Percentiles rank a stretch among this genome's conserved stretches.
Conservation (phyloP, 2,329 filamentous ascomycete genomes). For the Alternaria sp. region DNA sequence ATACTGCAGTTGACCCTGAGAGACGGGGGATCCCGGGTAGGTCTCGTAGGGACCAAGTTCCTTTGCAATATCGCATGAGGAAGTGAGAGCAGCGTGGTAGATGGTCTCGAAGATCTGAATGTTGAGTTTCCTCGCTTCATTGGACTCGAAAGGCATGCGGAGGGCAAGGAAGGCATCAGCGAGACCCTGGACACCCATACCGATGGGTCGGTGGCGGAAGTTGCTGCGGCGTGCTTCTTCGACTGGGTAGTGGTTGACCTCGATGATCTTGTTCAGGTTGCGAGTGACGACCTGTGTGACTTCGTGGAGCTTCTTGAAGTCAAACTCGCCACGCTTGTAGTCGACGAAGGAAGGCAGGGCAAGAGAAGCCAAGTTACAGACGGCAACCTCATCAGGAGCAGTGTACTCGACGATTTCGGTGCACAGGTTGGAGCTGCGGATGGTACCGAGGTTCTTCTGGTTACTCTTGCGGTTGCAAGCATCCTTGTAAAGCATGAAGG, state of each 20-base stretch:
- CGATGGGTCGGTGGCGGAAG: conserved; percentile 94
- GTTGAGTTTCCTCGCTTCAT: conserved; percentile 92
- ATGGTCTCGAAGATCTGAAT: conserved; percentile 99
- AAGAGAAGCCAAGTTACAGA: conserved; percentile 96
- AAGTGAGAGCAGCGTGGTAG: conserved; percentile 92
- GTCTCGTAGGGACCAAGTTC: conserved; percentile 83
- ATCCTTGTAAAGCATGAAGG: conserved; percentile 99
- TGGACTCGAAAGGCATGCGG: conserved; percentile 94
- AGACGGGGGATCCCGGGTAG: conserved; percentile 92
- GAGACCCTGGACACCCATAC: conserved; percentile 95
- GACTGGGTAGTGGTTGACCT: conserved; percentile 98
- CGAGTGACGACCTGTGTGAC: conserved; percentile 89
- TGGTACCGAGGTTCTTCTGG: conserved; percentile 99
- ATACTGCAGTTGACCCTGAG: conserved; percentile 94
- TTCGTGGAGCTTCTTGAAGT: conserved; percentile 97
- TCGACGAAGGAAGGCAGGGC: conserved; percentile 92
- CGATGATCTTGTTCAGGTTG: conserved; percentile 98
- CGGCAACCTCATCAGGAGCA: conserved; percentile 95
- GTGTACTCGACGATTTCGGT: conserved; percentile 98
- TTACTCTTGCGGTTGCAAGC: conserved; percentile 99
- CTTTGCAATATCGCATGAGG: conserved; percentile 85
- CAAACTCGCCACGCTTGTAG: conserved; percentile 80
- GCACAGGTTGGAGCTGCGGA: conserved; percentile 98
- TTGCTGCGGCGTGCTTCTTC: conserved; percentile 93
- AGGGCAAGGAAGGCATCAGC: conserved; percentile 97